Evolutionary conservation across 2,329 filamentous ascomycete genomes (phyloP).

Genomic region (Geosmithia morbida): DNA sequence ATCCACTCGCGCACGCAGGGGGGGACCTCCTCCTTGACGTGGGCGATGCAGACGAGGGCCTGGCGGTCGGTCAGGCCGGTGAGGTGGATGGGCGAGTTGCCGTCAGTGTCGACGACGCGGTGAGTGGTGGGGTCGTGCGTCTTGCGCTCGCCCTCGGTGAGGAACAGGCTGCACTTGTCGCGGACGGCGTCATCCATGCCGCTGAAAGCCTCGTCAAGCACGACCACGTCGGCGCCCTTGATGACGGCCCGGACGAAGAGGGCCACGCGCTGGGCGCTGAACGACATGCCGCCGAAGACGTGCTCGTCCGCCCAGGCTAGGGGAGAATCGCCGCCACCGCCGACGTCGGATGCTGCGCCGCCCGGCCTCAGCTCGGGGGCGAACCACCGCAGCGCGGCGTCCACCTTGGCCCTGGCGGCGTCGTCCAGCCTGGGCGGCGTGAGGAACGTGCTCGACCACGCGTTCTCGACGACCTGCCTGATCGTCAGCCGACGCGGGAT

Average conservation of each 20-base stretch:
- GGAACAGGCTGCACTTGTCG: conserved; percentile 77
- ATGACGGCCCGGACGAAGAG: conserved; percentile 73
- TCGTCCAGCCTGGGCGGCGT: conserved; percentile 50
- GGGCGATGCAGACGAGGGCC: conserved; percentile 83
- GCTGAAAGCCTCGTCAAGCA: conserved; percentile 79
- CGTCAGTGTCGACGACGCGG: conserved; percentile 27
- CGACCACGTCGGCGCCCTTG: conserved; percentile 67
- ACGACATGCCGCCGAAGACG: conserved; percentile 60
- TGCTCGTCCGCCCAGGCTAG: conserved; percentile 52
- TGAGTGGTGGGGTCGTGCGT: conserved; percentile 11
- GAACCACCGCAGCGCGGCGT: conserved; percentile 64
- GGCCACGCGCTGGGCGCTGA: conserved; percentile 70
- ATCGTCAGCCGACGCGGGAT: conserved; percentile 70
- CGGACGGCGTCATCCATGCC: conserved; percentile 70
- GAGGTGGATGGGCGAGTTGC: conserved; percentile 28
- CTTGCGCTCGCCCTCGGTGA: conserved; percentile 48
- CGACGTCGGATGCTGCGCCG: conserved; percentile 9
- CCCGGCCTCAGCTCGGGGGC: conserved; percentile 60
- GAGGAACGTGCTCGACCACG: conserved; percentile 81
- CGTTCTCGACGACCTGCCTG: conserved; percentile 64
- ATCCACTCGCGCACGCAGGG: conserved; percentile 73
- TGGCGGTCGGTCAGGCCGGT: conserved; percentile 54
- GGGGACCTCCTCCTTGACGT: conserved; percentile 82
- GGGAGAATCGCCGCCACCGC: conserved; percentile 11
- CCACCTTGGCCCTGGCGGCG: conserved; percentile 43